Percentiles rank a stretch among this genome's conserved stretches.
Conservation (phyloP, 768 basidiomycete genomes). For the Tubosaeta sp. region DNA sequence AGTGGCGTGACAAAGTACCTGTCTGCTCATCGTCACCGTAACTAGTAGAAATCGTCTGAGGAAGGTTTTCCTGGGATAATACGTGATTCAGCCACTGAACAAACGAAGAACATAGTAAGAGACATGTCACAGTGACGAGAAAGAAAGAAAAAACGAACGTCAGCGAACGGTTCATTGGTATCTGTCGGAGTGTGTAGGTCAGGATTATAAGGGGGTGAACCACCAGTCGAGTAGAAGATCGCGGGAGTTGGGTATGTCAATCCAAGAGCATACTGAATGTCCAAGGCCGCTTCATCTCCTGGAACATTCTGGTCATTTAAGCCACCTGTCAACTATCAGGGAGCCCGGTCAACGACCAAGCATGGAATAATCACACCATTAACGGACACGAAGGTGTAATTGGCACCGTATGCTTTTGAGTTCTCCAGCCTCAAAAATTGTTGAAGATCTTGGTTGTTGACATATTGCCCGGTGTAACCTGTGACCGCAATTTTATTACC, state of each 20-base stretch:
- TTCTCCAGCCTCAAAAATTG: constrained; percentile 46
- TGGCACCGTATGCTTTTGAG: constrained; percentile 45
- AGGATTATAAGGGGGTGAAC: constrained; percentile 54
- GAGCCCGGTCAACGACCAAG: neutral
- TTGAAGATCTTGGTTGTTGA: constrained; percentile 50
- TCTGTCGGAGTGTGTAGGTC: constrained; percentile 38
- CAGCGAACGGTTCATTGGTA: constrained; percentile 47
- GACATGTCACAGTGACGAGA: neutral
- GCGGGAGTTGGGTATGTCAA: constrained; percentile 56
- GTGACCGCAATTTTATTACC: constrained; percentile 52
- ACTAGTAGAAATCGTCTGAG: constrained; percentile 65
- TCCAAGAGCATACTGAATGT: constrained; percentile 65
- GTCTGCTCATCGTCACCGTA: constrained; percentile 74
- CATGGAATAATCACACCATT: constrained; percentile 37
- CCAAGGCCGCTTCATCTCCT: constrained; percentile 63
- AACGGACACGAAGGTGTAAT: constrained; percentile 51
- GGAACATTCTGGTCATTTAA: constrained; percentile 56
- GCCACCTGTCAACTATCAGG: constrained; percentile 42
- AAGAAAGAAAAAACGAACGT: constrained; percentile 28
- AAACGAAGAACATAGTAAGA: neutral
- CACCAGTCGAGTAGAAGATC: constrained; percentile 60
- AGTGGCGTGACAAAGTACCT: constrained; percentile 30
- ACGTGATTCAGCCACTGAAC: constrained; percentile 60
- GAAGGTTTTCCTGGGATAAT: constrained; percentile 40
- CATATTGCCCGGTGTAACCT: constrained; percentile 50